Evolutionary conservation across 2,329 filamentous ascomycete genomes (phyloP).

Genomic region (Metarhizium robertsii): DNA sequence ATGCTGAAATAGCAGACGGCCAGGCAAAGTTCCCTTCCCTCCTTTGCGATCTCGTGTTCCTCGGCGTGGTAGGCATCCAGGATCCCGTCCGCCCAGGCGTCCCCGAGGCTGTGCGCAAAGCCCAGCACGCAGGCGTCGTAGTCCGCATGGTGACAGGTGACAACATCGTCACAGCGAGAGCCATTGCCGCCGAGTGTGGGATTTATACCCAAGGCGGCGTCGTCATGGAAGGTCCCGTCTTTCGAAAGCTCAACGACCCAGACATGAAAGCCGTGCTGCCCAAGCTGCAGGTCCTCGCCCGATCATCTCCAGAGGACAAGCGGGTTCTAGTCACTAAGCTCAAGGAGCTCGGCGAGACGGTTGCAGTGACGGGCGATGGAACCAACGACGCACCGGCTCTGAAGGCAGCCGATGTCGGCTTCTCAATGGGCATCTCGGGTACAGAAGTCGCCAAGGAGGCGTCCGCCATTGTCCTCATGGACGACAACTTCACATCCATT

Average conservation of each 20-base stretch:
- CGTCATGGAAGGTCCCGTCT: slow-evolving; percentile 57
- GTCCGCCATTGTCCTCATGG: slow-evolving; percentile 58
- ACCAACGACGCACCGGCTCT: slow-evolving; percentile 59
- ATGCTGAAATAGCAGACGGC: slow-evolving; percentile 43
- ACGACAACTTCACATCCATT: slow-evolving; percentile 58
- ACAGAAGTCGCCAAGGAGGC: slow-evolving; percentile 61
- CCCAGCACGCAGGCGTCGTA: slow-evolving; percentile 52
- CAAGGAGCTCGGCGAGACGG: slow-evolving; percentile 46
- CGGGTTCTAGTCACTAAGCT: slow-evolving; percentile 44
- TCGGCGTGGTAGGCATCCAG: slow-evolving; percentile 58
- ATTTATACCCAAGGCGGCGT: slow-evolving; percentile 53
- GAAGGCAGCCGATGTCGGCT: slow-evolving; percentile 57
- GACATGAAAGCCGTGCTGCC: slow-evolving; percentile 45
- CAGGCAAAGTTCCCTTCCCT: background rate
- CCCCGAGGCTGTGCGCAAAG: slow-evolving; percentile 47
- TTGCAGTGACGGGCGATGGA: slow-evolving; percentile 57
- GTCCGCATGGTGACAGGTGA: slow-evolving; percentile 51
- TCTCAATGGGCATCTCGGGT: slow-evolving; percentile 59
- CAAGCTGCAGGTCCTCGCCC: slow-evolving; percentile 39
- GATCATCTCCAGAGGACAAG: slow-evolving; percentile 52
- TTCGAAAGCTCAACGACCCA: slow-evolving; percentile 44
- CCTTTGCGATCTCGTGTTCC: slow-evolving; percentile 56
- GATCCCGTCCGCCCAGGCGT: slow-evolving; percentile 54
- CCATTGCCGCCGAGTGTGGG: slow-evolving; percentile 55
- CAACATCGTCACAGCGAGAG: slow-evolving; percentile 48